Evolutionary conservation across 257 asterid genomes (phyloP).

Genomic region (Solanum bukasovii): DNA sequence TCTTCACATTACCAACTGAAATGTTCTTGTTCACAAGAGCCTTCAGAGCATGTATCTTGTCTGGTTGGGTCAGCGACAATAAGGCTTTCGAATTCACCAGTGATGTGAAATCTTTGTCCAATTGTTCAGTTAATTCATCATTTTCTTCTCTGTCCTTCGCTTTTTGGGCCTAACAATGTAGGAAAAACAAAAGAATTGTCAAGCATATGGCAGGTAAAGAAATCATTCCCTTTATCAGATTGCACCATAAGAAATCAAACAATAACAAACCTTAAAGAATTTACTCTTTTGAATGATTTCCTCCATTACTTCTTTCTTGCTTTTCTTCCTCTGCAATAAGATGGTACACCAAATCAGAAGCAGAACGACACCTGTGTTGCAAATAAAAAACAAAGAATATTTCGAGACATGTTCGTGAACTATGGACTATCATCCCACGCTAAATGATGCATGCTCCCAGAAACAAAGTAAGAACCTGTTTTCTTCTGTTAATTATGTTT

Average conservation of each 20-base stretch:
- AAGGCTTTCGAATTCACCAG: constrained; percentile 71
- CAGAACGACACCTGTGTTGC: background rate
- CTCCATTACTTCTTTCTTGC: constrained; percentile 94
- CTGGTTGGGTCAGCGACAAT: constrained; percentile 63
- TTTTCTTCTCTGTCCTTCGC: constrained; percentile 93
- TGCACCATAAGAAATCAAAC: constrained; percentile 1
- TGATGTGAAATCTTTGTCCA: constrained; percentile 71
- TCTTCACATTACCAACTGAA: constrained; percentile 30
- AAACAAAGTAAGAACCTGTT: background rate
- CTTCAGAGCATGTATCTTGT: constrained; percentile 60
- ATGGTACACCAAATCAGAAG: constrained; percentile 9
- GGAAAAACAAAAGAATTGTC: constrained; percentile 3
- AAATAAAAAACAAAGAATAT: background rate
- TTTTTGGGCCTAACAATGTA: constrained; percentile 70
- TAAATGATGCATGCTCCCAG: background rate
- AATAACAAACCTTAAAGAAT: constrained; percentile 65
- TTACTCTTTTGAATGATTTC: constrained; percentile 87
- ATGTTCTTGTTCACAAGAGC: constrained; percentile 48
- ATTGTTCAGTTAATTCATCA: constrained; percentile 51
- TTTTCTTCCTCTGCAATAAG: constrained; percentile 64
- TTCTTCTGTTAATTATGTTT: background rate
- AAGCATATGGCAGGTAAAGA: background rate
- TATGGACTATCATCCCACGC: background rate
- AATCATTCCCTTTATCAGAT: constrained; percentile 1
- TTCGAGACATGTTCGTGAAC: background rate